phyloP scores from a whole-genome alignment of 2,329 filamentous ascomycete genomes.

The Monilinia laxa region DNA sequence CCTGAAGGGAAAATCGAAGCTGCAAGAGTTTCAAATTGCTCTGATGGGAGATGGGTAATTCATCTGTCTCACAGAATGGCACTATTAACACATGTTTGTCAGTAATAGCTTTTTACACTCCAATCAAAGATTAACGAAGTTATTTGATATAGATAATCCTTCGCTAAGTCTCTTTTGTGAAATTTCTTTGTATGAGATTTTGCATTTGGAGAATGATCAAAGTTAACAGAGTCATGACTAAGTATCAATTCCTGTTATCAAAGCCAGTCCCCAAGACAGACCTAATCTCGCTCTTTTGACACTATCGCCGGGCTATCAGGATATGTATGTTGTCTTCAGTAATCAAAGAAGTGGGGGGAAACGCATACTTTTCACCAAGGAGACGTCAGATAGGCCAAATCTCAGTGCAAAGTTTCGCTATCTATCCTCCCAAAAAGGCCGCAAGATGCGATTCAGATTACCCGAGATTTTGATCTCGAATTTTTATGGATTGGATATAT shows the following conservation, averaged over 20 bases:
- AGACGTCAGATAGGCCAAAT: background rate
- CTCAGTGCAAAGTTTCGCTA: background rate
- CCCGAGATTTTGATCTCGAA: background rate
- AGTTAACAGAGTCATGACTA: no score
- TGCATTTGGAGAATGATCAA: no score
- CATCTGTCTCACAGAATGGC: background rate
- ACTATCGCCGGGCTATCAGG: no score
- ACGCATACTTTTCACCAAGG: background rate
- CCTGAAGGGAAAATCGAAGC: background rate
- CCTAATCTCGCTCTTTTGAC: no score
- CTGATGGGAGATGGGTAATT: background rate
- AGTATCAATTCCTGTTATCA: no score
- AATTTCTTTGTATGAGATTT: no score
- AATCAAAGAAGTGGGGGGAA: no score
- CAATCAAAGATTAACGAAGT: background rate
- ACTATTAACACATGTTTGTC: background rate
- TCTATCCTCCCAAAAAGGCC: background rate
- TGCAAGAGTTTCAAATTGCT: constrained; percentile 1
- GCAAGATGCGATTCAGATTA: background rate
- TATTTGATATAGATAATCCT: background rate
- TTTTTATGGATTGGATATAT: background rate
- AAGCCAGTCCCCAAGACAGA: no score
- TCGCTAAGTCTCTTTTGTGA: background rate
- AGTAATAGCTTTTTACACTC: background rate
- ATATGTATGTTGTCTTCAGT: no score